These are phyloP conservation scores for Plasmopara halstedii DNA, from an alignment of 352 stramenopile genomes.

Conservation along the genomic window DNA sequence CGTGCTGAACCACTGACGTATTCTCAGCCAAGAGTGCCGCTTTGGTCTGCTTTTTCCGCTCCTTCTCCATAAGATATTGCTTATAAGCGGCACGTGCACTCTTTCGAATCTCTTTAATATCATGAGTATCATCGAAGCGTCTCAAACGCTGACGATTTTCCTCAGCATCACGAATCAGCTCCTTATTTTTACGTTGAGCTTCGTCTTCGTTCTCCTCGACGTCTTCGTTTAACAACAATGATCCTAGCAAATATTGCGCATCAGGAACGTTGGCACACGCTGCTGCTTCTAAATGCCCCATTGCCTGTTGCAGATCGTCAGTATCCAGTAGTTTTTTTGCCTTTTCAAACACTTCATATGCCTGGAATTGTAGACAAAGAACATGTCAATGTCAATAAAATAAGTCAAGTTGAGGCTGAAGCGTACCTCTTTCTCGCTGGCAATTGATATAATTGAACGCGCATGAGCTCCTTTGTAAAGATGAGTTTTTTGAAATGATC, in stretches of 20 bases:
- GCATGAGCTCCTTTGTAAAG: too few species aligned
- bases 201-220: slow-evolving; percentile 32
- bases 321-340: slow-evolving; percentile 51
- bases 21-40: not conserved
- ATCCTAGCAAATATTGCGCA: slow-evolving; percentile 70
- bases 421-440: slow-evolving; percentile 26
- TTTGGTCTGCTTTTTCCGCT: slow-evolving; percentile 27
- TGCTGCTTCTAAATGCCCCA: slow-evolving; percentile 52
- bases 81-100: slow-evolving; percentile 68
- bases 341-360: slow-evolving; percentile 41
- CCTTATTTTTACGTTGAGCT: slow-evolving; percentile 20
- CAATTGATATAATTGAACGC: slow-evolving; percentile 18
- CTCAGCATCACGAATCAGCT: slow-evolving; percentile 60
- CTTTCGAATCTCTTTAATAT: slow-evolving; percentile 77
- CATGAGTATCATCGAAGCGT: slow-evolving; percentile 35
- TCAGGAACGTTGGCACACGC: slow-evolving; percentile 56
- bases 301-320: slow-evolving; percentile 45
- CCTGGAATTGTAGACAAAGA: slow-evolving; percentile 15
- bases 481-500: too few species aligned
- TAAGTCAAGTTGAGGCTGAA: not conserved
- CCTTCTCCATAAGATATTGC: slow-evolving; percentile 51
- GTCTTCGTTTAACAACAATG: slow-evolving; percentile 44
- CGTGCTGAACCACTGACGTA: slow-evolving; percentile 43
- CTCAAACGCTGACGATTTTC: slow-evolving; percentile 47
- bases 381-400: not conserved